These are phyloP conservation scores for Lentinula detonsa DNA, from an alignment of 768 basidiomycete genomes.

Conservation along the genomic window DNA sequence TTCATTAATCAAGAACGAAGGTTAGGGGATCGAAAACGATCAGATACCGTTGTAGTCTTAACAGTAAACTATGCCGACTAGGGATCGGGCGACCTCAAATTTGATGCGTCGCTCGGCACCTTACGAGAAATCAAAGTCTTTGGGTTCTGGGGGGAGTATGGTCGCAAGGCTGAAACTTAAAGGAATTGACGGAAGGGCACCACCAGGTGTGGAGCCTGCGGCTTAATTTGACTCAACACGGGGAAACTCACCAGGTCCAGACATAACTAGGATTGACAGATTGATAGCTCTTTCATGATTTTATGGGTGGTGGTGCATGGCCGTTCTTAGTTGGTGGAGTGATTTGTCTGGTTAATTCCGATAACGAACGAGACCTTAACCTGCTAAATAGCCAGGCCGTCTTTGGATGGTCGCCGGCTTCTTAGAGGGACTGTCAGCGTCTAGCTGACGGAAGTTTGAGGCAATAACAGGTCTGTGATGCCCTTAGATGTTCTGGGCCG, in stretches of 20 bases:
- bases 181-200: constrained; percentile 75
- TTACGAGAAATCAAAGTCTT: constrained; percentile 87
- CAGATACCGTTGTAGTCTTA: no score
- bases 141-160: constrained; percentile 81
- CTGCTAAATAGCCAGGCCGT: constrained; percentile 85
- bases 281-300: constrained; percentile 83
- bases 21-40: no score
- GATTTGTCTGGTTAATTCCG: constrained; percentile 97
- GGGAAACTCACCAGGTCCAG: constrained; percentile 79
- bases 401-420: constrained; percentile 72
- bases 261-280: constrained; percentile 75
- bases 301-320: constrained; percentile 87
- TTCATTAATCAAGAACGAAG: no score
- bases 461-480: constrained; percentile 91
- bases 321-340: constrained; percentile 89
- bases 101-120: constrained; percentile 29
- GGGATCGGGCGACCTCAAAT: no score
- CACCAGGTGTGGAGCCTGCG: constrained; percentile 57
- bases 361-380: constrained; percentile 93
- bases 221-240: constrained; percentile 84
- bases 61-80: no score
- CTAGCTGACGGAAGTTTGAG: constrained; percentile 82
- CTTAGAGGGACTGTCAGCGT: constrained; percentile 83
- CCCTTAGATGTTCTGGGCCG: constrained; percentile 88
- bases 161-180: constrained; percentile 75